These are phyloP conservation scores for Nakataea oryzae DNA, from an alignment of 2,329 filamentous ascomycete species.

Conservation along the genomic window DNA sequence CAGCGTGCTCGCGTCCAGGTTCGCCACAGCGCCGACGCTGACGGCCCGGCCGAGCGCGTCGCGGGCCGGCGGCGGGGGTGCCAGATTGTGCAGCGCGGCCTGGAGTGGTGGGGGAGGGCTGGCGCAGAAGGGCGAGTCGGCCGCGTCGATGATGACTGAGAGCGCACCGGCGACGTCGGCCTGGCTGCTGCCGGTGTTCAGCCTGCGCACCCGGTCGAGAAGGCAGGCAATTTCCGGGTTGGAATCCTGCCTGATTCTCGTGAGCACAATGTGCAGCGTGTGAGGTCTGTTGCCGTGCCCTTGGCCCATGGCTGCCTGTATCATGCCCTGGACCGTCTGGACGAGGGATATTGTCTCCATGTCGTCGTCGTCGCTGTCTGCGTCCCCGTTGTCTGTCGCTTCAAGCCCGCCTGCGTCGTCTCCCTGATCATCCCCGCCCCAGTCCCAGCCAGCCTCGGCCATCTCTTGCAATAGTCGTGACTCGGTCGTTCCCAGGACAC, in stretches of 20 bases:
- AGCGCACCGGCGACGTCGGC: constrained; percentile 5
- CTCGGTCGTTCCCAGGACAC: constrained; percentile 19
- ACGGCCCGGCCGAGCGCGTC: constrained; percentile 22
- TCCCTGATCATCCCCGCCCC: constrained; percentile 9
- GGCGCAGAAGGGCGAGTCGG: constrained; percentile 13
- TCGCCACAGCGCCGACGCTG: constrained; percentile 14
- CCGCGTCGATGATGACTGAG: constrained; percentile 14
- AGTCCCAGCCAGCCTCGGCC: constrained; percentile 20
- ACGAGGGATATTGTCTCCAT: constrained; percentile 14
- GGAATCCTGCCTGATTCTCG: constrained; percentile 14
- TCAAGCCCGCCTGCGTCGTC: constrained; percentile 7
- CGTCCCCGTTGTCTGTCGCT: constrained; percentile 5
- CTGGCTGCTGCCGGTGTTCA: constrained; percentile 8
- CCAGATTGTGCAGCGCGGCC: constrained; percentile 10
- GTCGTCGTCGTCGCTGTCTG: constrained; percentile 7
- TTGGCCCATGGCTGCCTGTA: constrained; percentile 17
- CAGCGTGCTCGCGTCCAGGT: constrained; percentile 60
- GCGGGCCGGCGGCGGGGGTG: constrained; percentile 11
- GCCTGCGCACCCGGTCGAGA: constrained; percentile 12
- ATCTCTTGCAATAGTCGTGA: constrained; percentile 18
- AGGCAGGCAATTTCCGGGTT: constrained; percentile 16
- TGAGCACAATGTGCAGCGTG: constrained; percentile 16
- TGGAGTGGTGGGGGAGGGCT: constrained; percentile 10
- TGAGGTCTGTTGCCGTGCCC: constrained; percentile 16
- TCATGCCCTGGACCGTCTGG: constrained; percentile 14